Evolutionary conservation across 768 basidiomycete species (phyloP), one percentile per base, ranked within the genome.

Genomic region (Basidioascus undulatus): DNA sequence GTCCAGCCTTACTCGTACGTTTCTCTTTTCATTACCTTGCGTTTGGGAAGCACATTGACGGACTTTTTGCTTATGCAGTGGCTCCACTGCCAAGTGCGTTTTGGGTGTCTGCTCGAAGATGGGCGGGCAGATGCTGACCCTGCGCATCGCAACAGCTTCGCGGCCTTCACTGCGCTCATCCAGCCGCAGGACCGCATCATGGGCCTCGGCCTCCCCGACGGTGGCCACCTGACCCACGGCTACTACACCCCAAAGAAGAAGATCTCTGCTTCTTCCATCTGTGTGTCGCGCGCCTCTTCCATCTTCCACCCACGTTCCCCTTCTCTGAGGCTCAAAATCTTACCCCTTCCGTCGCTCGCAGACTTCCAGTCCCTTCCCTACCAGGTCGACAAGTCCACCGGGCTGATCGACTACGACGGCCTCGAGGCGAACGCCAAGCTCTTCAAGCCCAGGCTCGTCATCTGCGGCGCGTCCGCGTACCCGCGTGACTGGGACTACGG

Each of bases 311-410:
- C n/a, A n/a, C n/a, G n/a, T n/a, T n/a, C n/a, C n/a, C n/a, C n/a
- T n/a, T n/a, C n/a, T n/a, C n/a, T n/a, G n/a, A n/a, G n/a, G n/a
- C n/a, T n/a, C n/a, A n/a, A n/a, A n/a, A n/a, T n/a, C n/a, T n/a
- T n/a, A n/a, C n/a, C n/a, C n/a, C n/a, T n/a, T n/a, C n/a, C n/a
- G n/a, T n/a, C n/a, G n/a, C n/a, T n/a, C n/a, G n/a, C n/a, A n/a
- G 96, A 96, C 67, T 98, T 96, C 77, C 87, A 96, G 58, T 92
- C 92, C 28, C 67, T 92, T 56, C 89, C 92, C 35, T 98, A 96
- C 53, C 72, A 68, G 44, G 59, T 60, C 36, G 70, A 75, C 54
- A 74, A 78, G 36, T 61, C 71, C 33, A 79, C 76, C 41, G 76
- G 92, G 56, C 67, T 89, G 49, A 72, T 98, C 51, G 87, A 94